Evolutionary conservation across 1,284 basidiomycete species (phyloP).

Genomic region (Moesziomyces sp.): DNA sequence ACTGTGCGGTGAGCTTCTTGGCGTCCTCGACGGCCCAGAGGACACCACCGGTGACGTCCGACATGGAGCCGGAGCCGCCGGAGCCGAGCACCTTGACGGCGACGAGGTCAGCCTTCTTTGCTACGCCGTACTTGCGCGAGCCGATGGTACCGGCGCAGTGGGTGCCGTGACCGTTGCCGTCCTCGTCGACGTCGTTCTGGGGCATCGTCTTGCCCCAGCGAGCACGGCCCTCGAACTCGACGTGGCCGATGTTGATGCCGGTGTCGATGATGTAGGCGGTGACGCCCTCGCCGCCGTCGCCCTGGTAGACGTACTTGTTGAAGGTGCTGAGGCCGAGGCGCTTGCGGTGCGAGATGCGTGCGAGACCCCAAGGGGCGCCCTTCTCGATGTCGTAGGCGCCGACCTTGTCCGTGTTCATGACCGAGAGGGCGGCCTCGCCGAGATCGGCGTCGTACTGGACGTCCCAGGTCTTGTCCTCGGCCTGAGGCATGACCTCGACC

Average conservation of each 20-base stretch:
- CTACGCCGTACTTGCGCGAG: constrained; percentile 86
- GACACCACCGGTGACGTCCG: constrained; percentile 80
- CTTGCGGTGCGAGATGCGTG: constrained; percentile 89
- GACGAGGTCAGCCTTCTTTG: constrained; percentile 89
- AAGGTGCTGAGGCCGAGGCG: constrained; percentile 85
- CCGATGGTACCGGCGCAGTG: constrained; percentile 77
- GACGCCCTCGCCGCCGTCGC: constrained; percentile 85
- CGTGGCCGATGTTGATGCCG: constrained; percentile 87
- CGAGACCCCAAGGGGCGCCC: constrained; percentile 93
- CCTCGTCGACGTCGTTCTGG: constrained; percentile 79
- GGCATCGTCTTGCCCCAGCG: constrained; percentile 67
- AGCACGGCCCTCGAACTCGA: constrained; percentile 88
- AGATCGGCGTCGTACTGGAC: constrained; percentile 74
- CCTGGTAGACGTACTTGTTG: constrained; percentile 83
- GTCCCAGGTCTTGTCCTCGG: constrained; percentile 56
- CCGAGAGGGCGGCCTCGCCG: constrained; percentile 70
- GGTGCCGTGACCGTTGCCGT: constrained; percentile 76
- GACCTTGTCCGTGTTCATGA: constrained; percentile 53
- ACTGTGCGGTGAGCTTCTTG: constrained; percentile 72
- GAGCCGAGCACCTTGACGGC: constrained; percentile 97
- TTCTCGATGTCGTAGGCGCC: constrained; percentile 72
- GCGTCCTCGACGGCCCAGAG: constrained; percentile 82
- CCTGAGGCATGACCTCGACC: constrained; percentile 60
- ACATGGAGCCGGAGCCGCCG: constrained; percentile 94
- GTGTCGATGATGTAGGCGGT: constrained; percentile 81